Evolutionary conservation across 306 rosid species (phyloP), one percentile per base, ranked within the genome.

Genomic region (Pyrus bretschneideri): DNA sequence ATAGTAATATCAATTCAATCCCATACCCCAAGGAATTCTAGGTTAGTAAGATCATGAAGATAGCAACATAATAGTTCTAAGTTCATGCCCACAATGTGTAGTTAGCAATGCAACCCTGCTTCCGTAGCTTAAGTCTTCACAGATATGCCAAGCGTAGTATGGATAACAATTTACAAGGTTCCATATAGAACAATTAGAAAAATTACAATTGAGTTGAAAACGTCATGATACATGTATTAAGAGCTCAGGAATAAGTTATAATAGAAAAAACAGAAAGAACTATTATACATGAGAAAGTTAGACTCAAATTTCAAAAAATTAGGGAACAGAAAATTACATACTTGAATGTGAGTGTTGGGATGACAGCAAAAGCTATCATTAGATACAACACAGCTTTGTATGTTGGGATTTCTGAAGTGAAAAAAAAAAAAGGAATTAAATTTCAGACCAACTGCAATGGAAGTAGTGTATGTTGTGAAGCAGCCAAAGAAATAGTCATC

Each of bases 291-390:
- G 35, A 42, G 67, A 61, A 59, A 67, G 69, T 40, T 73, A 30
- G 67, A 45, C 72, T 67, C 49, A 29, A 81, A 79, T 74, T 40
- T 70, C 54, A 64, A 66, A 30, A 18, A 46, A 49, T 51, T 29
- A 67, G 75, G 75, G 45, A 60, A 68, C 5, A 11, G 52, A 17
- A 59, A 71, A 59, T 55, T 73, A 88, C 96, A 30, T 92, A 96
- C 97, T 96, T 96, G 88, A 79, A 83, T 67, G 85, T 4, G 51
- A 96, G 74, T 3, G 99, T 96, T 35, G 99, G 98, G 82, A 87
- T 81, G 75, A 92, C 90, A 72, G 86, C 98, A 79, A 89, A 88
- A 81, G 80, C 85, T 85, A 87, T 79, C 99, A 91, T 89, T 81
- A 91, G 54, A 73, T 62, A 80, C 81, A 96, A 62, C 82, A 86